Conservation (phyloP, 2,329 filamentous ascomycete genomes). For the Coniochaeta sp. region DNA sequence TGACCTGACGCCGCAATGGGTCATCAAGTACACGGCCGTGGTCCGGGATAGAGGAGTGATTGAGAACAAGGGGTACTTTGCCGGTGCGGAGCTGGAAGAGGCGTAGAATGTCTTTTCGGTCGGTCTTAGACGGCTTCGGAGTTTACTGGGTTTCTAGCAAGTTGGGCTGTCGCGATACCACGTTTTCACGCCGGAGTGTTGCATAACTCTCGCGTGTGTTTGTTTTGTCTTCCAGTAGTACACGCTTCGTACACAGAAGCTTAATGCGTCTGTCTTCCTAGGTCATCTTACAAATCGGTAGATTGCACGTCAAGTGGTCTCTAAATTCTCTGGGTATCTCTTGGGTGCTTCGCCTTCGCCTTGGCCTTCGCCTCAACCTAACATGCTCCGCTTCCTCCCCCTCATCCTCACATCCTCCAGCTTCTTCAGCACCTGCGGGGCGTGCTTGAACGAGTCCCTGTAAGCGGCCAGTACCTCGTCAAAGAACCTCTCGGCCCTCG, state of each 20-base stretch:
- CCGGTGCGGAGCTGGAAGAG: slow-evolving; percentile 63
- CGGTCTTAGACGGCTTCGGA: neutral
- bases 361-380: slow-evolving; percentile 57
- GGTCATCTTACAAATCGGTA: slow-evolving; percentile 4
- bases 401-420: slow-evolving; percentile 90
- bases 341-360: slow-evolving; percentile 47
- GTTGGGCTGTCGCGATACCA: neutral
- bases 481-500: slow-evolving; percentile 72
- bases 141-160: neutral
- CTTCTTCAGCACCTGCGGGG: slow-evolving; percentile 66
- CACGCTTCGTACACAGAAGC: neutral
- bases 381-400: slow-evolving; percentile 93
- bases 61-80: slow-evolving; percentile 98
- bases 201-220: neutral
- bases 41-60: slow-evolving; percentile 91
- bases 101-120: slow-evolving; percentile 10
- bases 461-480: slow-evolving; percentile 69
- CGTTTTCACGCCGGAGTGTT: neutral
- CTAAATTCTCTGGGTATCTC: slow-evolving; percentile 8
- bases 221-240: neutral
- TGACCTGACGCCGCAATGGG: slow-evolving; percentile 84
- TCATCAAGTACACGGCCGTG: slow-evolving; percentile 94
- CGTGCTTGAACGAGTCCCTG: slow-evolving; percentile 65
- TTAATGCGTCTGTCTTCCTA: neutral
- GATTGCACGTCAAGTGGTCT: slow-evolving; percentile 9